Conservation (phyloP, 768 basidiomycete species). For the Pholiota microspora region DNA sequence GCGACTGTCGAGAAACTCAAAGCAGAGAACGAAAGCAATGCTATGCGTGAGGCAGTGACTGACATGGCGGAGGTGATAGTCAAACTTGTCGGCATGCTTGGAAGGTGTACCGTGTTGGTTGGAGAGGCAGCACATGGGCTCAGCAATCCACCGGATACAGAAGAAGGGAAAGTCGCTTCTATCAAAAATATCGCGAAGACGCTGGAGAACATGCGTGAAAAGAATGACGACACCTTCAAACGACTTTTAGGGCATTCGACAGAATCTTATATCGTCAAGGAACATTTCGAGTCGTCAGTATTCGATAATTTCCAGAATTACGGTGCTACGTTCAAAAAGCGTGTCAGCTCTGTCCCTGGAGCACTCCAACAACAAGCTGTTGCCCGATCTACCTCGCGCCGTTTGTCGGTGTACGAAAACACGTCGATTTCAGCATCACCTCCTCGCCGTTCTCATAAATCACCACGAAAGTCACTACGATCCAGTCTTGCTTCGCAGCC, state of each 20-base stretch:
- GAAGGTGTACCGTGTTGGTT: conserved; percentile 72
- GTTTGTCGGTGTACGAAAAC: conserved; percentile 37
- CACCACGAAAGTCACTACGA: conserved; percentile 75
- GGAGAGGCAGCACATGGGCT: conserved; percentile 51
- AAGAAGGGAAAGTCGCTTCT: conserved; percentile 28
- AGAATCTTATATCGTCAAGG: conserved; percentile 49
- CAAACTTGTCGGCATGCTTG: conserved; percentile 76
- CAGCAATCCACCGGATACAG: conserved; percentile 27
- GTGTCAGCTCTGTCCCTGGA: conserved; percentile 50
- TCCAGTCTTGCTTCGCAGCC: conserved; percentile 58
- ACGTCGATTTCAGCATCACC: conserved; percentile 53
- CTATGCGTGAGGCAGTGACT: conserved; percentile 56
- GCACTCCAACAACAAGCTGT: conserved; percentile 31
- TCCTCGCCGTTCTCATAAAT: conserved; percentile 45
- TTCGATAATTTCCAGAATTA: conserved; percentile 55
- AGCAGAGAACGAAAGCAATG: conserved; percentile 64
- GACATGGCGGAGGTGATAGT: conserved; percentile 69
- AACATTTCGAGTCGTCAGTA: conserved; percentile 29
- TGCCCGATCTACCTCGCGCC: conserved; percentile 29
- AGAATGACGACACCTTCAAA: conserved; percentile 70
- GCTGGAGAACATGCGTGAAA: conserved; percentile 54
- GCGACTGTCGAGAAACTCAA: conserved; percentile 71
- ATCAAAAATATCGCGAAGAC: conserved; percentile 49
- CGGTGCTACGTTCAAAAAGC: conserved; percentile 43
- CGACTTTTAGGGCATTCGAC: conserved; percentile 67